A percentile compares a stretch with the other conserved stretches of the same genome.
phyloP scores from a whole-genome alignment of 2,329 filamentous ascomycete species.

The Rugonectria rugulosa region DNA sequence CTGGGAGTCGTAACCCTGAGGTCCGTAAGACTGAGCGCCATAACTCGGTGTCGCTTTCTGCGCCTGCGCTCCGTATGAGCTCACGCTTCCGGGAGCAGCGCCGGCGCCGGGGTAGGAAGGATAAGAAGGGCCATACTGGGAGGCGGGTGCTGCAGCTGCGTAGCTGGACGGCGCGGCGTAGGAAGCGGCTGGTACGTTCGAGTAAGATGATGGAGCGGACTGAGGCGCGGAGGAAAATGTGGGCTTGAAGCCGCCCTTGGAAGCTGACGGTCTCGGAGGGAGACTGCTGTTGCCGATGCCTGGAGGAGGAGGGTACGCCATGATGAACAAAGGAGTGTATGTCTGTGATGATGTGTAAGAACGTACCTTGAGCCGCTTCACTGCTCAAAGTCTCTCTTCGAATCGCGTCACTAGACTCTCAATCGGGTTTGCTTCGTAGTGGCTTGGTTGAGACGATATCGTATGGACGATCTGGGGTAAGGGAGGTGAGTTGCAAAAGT shows the following conservation, averaged over 20 bases:
- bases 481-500: slow-evolving; percentile 16
- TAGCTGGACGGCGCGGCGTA: slow-evolving; percentile 44
- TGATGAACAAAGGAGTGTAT: slow-evolving; percentile 62
- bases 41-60: slow-evolving; percentile 29
- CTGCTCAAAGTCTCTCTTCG: slow-evolving; percentile 44
- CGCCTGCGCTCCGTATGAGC: slow-evolving; percentile 35
- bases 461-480: not conserved
- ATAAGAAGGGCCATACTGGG: slow-evolving; percentile 56
- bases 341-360: slow-evolving; percentile 35
- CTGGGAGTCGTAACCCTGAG: slow-evolving; percentile 34
- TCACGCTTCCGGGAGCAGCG: slow-evolving; percentile 36
- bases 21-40: slow-evolving; percentile 21
- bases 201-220: slow-evolving; percentile 49
- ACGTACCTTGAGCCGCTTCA: slow-evolving; percentile 61
- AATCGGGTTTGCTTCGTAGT: slow-evolving; percentile 2
- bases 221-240: slow-evolving; percentile 56
- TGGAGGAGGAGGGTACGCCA: slow-evolving; percentile 89
- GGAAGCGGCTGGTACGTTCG: slow-evolving; percentile 36
- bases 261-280: slow-evolving; percentile 77
- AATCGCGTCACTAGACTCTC: not conserved
- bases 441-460: slow-evolving; percentile 4
- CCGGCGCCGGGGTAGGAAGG: slow-evolving; percentile 45
- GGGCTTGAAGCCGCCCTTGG: slow-evolving; percentile 56
- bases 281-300: slow-evolving; percentile 65
- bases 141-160: slow-evolving; percentile 44